A percentile compares a stretch with the other conserved stretches of the same genome.
These are phyloP conservation scores for Entomortierella chlamydospora DNA, from an alignment of 192 early-diverging fungal genomes.

Conservation along the genomic window DNA sequence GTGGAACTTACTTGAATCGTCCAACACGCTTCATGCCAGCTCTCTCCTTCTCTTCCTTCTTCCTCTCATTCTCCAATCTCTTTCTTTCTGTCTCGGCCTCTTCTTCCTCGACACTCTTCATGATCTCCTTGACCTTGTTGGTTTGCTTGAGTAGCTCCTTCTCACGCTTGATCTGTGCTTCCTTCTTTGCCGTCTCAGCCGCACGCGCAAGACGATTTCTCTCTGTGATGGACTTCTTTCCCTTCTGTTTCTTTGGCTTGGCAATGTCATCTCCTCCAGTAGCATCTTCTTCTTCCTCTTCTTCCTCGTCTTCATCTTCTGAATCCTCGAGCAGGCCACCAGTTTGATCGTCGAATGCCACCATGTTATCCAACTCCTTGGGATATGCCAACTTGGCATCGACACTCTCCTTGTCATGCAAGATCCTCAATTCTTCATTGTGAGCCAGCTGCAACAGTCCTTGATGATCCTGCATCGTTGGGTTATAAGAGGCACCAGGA, in stretches of 20 bases:
- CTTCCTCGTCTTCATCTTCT: slow-evolving; percentile 48
- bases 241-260: slow-evolving; percentile 54
- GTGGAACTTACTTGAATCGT: slow-evolving; percentile 53
- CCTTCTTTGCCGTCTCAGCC: slow-evolving; percentile 44
- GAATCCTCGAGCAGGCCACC: slow-evolving; percentile 43
- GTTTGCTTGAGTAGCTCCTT: slow-evolving; percentile 64
- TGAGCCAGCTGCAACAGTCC: slow-evolving; percentile 69
- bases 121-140: slow-evolving; percentile 61
- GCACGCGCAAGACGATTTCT: slow-evolving; percentile 67
- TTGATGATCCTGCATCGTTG: slow-evolving; percentile 84
- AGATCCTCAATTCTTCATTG: slow-evolving; percentile 63
- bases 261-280: slow-evolving; percentile 1
- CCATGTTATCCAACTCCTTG: slow-evolving; percentile 49
- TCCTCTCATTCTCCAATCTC: slow-evolving; percentile 34
- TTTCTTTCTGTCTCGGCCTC: slow-evolving; percentile 49
- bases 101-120: slow-evolving; percentile 55
- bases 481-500: slow-evolving; percentile 93
- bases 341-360: slow-evolving; percentile 35
- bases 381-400: slow-evolving; percentile 59
- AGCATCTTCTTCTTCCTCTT: slow-evolving; percentile 46
- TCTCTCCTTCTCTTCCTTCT: slow-evolving; percentile 48
- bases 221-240: slow-evolving; percentile 68
- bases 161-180: slow-evolving; percentile 51
- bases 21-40: slow-evolving; percentile 54
- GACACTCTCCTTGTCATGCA: slow-evolving; percentile 46